phyloP scores from a whole-genome alignment of 208 protist species.

The Crithidia expoeki region DNA sequence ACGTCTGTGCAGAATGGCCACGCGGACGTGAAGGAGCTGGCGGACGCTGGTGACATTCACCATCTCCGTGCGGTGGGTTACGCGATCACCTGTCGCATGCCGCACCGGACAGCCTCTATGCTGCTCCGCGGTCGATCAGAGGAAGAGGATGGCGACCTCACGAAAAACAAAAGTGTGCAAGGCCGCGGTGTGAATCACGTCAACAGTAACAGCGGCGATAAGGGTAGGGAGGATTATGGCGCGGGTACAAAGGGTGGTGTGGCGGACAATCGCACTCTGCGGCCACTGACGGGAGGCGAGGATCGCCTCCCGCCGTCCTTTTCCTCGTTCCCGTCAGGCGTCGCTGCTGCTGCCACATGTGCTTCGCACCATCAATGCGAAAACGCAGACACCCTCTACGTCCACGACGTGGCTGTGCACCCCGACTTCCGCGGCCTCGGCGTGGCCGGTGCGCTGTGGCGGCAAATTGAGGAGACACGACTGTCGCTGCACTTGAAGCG shows the following conservation, averaged over 20 bases:
- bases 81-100: conserved; percentile 23
- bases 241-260: neutral
- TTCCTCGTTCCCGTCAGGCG: no score
- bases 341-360: no score
- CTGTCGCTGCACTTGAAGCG: conserved; percentile 16
- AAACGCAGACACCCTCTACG: conserved; percentile 35
- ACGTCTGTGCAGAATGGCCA: neutral
- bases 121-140: conserved; percentile 9
- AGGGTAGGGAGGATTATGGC: neutral
- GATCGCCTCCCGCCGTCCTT: neutral
- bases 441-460: conserved; percentile 23
- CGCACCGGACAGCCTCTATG: conserved; percentile 14
- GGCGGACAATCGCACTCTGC: conserved; percentile 3
- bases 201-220: neutral
- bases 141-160: neutral
- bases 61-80: conserved; percentile 22
- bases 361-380: no score
- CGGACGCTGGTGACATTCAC: neutral
- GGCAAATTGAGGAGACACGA: conserved; percentile 8
- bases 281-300: neutral
- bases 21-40: neutral
- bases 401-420: conserved; percentile 40
- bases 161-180: neutral
- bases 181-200: neutral
- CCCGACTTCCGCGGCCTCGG: conserved; percentile 24